Evolutionary conservation across 805 yeast species (phyloP).

Genomic region (Yarrowia keelungensis): DNA sequence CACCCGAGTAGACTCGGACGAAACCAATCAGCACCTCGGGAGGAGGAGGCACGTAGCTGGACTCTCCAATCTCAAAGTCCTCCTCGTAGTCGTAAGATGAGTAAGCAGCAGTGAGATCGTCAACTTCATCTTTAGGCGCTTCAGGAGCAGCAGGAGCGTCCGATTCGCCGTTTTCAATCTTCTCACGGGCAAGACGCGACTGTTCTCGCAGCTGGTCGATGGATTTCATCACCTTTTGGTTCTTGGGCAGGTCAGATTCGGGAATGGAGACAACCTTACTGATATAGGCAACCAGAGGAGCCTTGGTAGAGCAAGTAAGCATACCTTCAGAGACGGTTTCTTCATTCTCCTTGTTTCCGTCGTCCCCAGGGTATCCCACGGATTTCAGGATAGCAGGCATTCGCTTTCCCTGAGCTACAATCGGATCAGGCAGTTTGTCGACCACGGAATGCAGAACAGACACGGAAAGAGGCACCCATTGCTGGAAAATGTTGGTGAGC

Average conservation of each 20-base stretch:
- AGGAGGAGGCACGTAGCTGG: constrained; percentile 42
- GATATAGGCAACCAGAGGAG: constrained; percentile 77
- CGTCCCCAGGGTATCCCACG: constrained; percentile 58
- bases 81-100: constrained; percentile 61
- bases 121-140: constrained; percentile 46
- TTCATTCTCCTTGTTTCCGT: background rate
- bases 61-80: constrained; percentile 56
- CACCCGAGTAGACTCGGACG: constrained; percentile 88
- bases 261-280: constrained; percentile 91
- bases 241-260: constrained; percentile 74
- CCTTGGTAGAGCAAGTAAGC: constrained; percentile 68
- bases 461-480: constrained; percentile 93
- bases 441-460: constrained; percentile 85
- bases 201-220: constrained; percentile 44
- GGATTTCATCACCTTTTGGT: constrained; percentile 50
- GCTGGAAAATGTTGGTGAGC: constrained; percentile 74
- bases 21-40: constrained; percentile 82
- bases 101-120: constrained; percentile 51
- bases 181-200: constrained; percentile 44
- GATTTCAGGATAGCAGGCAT: constrained; percentile 69
- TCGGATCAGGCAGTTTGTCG: constrained; percentile 85
- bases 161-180: constrained; percentile 40
- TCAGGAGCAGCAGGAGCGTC: background rate
- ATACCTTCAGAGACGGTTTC: constrained; percentile 59
- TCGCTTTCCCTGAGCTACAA: constrained; percentile 73